Conservation (phyloP, 495 filamentous ascomycete genomes). For the Penicillium antarcticum region DNA sequence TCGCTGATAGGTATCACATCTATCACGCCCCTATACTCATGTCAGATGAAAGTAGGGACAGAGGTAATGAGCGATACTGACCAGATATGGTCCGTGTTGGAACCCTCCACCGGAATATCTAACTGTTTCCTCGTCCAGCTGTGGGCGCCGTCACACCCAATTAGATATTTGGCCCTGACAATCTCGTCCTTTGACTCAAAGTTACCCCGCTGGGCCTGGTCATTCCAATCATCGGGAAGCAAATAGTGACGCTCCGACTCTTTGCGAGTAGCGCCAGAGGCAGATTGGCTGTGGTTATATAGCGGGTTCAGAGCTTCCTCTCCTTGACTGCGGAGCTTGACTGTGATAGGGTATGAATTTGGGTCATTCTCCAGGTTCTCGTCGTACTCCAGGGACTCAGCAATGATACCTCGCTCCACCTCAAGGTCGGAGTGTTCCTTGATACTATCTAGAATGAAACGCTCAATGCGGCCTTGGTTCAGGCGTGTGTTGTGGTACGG, state of each 20-base stretch:
- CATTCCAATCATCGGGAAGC: slow-evolving; percentile 52
- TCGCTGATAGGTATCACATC: slow-evolving; percentile 65
- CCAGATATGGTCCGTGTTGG: slow-evolving; percentile 61
- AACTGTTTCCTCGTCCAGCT: slow-evolving; percentile 59
- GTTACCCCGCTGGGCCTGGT: slow-evolving; percentile 39
- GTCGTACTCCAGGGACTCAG: slow-evolving; percentile 45
- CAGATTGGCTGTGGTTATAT: not conserved
- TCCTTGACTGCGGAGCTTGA: slow-evolving; percentile 41
- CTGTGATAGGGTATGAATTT: slow-evolving; percentile 51
- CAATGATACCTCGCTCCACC: slow-evolving; percentile 49
- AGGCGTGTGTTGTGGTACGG: slow-evolving; percentile 51
- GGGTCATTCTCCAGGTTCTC: slow-evolving; percentile 36
- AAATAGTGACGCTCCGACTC: slow-evolving; percentile 51
- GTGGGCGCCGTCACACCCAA: slow-evolving; percentile 67
- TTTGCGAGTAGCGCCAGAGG: slow-evolving; percentile 23
- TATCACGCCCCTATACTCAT: slow-evolving; percentile 45
- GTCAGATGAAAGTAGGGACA: not conserved
- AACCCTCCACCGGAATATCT: slow-evolving; percentile 52
- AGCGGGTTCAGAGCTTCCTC: slow-evolving; percentile 40
- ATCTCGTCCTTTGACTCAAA: slow-evolving; percentile 33
- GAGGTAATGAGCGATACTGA: slow-evolving; percentile 3
- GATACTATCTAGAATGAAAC: slow-evolving; percentile 53
- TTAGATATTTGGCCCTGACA: slow-evolving; percentile 59
- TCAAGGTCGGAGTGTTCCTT: slow-evolving; percentile 40
- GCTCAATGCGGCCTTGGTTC: slow-evolving; percentile 56